Conservation (phyloP, 2,329 filamentous ascomycete genomes). For the Ophiostoma novo-ulmi region DNA sequence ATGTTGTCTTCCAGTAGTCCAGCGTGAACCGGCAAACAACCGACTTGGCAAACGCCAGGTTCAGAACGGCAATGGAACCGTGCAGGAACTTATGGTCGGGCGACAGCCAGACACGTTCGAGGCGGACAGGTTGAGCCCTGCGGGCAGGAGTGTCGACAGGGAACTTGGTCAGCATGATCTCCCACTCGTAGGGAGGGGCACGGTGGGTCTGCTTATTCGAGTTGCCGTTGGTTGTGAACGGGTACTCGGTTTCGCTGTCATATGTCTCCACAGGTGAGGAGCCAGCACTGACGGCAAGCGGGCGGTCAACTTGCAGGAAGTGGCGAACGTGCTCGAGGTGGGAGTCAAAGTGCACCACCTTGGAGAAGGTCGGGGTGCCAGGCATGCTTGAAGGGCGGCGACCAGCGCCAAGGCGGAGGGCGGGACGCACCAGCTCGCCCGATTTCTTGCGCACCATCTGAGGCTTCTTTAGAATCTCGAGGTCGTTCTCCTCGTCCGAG, state of each 20-base stretch:
- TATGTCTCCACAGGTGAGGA: slow-evolving; percentile 87
- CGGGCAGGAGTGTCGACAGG: slow-evolving; percentile 61
- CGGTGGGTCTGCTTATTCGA: slow-evolving; percentile 30
- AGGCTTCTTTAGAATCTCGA: slow-evolving; percentile 70
- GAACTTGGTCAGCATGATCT: slow-evolving; percentile 80
- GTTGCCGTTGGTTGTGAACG: slow-evolving; percentile 58
- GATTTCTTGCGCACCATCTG: slow-evolving; percentile 97
- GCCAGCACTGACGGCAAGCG: slow-evolving; percentile 90
- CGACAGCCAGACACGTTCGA: slow-evolving; percentile 85
- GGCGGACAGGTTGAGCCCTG: slow-evolving; percentile 61
- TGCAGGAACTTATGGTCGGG: slow-evolving; percentile 80
- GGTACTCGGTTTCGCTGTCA: slow-evolving; percentile 83
- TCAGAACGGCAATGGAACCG: slow-evolving; percentile 77
- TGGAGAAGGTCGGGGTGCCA: slow-evolving; percentile 89
- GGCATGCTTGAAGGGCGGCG: slow-evolving; percentile 93
- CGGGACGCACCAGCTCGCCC: slow-evolving; percentile 89
- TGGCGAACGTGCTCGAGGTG: slow-evolving; percentile 94
- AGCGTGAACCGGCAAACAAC: slow-evolving; percentile 93
- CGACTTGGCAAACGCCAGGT: slow-evolving; percentile 81
- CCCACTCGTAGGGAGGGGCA: slow-evolving; percentile 68
- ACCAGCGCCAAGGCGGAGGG: slow-evolving; percentile 72
- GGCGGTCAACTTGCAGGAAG: slow-evolving; percentile 88
- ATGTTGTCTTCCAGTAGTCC: slow-evolving; percentile 98
- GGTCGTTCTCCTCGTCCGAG: slow-evolving; percentile 58
- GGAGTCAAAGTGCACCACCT: slow-evolving; percentile 97